Base-by-base conservation (phyloP, 2,329 filamentous ascomycete species). In the Fusarium sp. region DNA sequence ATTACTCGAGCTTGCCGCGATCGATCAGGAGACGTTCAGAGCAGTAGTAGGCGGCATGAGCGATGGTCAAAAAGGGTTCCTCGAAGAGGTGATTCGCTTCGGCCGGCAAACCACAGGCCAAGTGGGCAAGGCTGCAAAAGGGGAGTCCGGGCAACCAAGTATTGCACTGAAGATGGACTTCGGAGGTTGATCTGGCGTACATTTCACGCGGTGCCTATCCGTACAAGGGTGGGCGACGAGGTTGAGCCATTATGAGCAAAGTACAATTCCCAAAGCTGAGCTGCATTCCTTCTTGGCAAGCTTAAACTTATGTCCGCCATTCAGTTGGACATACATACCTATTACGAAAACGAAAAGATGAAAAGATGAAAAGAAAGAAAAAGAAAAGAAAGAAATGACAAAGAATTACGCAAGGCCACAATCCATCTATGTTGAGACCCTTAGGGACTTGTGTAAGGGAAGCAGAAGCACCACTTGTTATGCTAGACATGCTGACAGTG, bases 131-230 rank as follows among this genome's bases (percentile, higher is more conserved):
- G 81, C 79, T 61, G 77, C 68, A 6, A 78, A 82, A 47, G 82
- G 82, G 56, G 85, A 83, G 65, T 83, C 85, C 65, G 88, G 84
- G 33, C 90, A 90, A 81, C 96, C 96, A 18, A 96, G 86, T 71
- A 99, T 99, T 86, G 94, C 94, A 60, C 83, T 99, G 79, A 96
- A 97, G 87, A 97, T 98, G 93, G 88, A 97, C 81, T 98, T 99
- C 87, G 90, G 90, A 10, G 83, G 84, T 47, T 81, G 76, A 76
- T 61, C 53, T 55, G 68, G 42, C 35, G 36, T 33, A 33, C 16
- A 56, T 61, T 42, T 65, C 38, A 39, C 54, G 44, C 59, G 24
- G 70, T 44, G 31, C 65, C 30, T 50, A 33, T 33, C 22, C 22
- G n/a, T 31, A 33, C 47, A 26, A 61, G n/a, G 48, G 47, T 45